Evolutionary conservation across 1,139 yeast genomes (phyloP).

Genomic region (Saccharomyces hybrid): DNA sequence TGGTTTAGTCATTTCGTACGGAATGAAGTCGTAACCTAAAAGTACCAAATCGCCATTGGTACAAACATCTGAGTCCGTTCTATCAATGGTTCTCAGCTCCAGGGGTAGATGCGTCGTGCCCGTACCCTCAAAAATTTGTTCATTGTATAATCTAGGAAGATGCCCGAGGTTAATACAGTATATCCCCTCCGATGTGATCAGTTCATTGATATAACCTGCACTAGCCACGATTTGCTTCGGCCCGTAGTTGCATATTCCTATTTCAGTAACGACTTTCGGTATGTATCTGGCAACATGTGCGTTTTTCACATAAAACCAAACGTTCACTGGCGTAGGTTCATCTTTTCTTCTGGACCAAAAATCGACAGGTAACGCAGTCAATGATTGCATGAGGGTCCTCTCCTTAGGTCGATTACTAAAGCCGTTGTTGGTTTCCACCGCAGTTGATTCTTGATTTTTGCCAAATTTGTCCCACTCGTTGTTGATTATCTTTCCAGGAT

Average conservation of each 20-base stretch:
- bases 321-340: conserved; percentile 3
- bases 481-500: conserved; percentile 3
- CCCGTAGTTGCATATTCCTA: not conserved
- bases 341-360: not conserved
- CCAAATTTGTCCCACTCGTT: not conserved
- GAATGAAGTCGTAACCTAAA: conserved; percentile 17
- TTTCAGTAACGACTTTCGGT: conserved; percentile 5
- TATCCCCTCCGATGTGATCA: conserved; percentile 15
- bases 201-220: conserved; percentile 11
- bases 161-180: conserved; percentile 17
- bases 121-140: conserved; percentile 1
- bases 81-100: conserved; percentile 4
- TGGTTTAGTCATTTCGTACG: conserved; percentile 5
- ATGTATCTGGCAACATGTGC: not conserved
- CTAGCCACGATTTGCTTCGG: conserved; percentile 4
- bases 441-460: not conserved
- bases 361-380: not conserved
- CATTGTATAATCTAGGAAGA: conserved; percentile 6
- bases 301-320: conserved; percentile 7
- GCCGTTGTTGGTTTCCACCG: not conserved
- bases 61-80: conserved; percentile 3
- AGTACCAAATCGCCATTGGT: conserved; percentile 7
- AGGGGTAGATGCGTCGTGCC: not conserved
- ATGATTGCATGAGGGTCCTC: not conserved
- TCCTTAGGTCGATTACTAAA: not conserved